Percentiles rank a stretch among this genome's conserved stretches.
Evolutionary conservation across 2,329 filamentous ascomycete genomes (phyloP).

Genomic region (Alternaria postmessia): DNA sequence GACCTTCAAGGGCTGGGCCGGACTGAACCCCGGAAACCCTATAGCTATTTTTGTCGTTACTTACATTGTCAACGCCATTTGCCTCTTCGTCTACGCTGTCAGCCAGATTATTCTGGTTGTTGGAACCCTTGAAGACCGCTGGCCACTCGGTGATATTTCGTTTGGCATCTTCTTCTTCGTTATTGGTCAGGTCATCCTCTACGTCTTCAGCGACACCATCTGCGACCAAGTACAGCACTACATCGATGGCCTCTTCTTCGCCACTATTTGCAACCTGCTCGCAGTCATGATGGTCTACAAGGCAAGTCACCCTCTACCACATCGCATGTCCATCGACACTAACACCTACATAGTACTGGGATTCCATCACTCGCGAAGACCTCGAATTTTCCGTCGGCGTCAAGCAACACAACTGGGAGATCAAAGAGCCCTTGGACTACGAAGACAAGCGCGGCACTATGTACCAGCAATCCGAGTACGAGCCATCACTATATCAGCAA

Average conservation of each 20-base stretch:
- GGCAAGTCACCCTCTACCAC: conserved; percentile 59
- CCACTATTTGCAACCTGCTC: conserved; percentile 90
- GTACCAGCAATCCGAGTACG: conserved; percentile 72
- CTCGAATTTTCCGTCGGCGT: conserved; percentile 97
- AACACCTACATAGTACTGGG: conserved; percentile 79
- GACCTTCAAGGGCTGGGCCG: conserved; percentile 92
- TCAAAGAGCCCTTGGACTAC: conserved; percentile 81
- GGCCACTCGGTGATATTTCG: conserved; percentile 90
- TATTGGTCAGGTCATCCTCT: conserved; percentile 89
- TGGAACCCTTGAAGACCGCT: conserved; percentile 91
- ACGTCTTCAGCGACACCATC: conserved; percentile 85
- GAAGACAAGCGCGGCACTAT: conserved; percentile 82
- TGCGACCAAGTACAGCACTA: conserved; percentile 89
- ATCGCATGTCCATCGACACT: conserved; percentile 13
- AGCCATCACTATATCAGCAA: conserved; percentile 56
- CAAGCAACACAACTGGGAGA: conserved; percentile 96
- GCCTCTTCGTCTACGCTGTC: conserved; percentile 82
- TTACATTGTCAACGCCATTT: conserved; percentile 89
- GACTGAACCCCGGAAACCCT: conserved; percentile 84
- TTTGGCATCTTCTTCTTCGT: conserved; percentile 94
- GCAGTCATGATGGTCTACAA: conserved; percentile 99
- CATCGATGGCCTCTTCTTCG: conserved; percentile 91
- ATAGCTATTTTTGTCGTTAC: conserved; percentile 89
- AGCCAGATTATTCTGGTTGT: conserved; percentile 90
- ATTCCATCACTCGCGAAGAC: conserved; percentile 97